A percentile compares a stretch with the other conserved stretches of the same genome.
phyloP scores from a whole-genome alignment of 805 yeast species.

The Wickerhamiella sergipiensis region DNA sequence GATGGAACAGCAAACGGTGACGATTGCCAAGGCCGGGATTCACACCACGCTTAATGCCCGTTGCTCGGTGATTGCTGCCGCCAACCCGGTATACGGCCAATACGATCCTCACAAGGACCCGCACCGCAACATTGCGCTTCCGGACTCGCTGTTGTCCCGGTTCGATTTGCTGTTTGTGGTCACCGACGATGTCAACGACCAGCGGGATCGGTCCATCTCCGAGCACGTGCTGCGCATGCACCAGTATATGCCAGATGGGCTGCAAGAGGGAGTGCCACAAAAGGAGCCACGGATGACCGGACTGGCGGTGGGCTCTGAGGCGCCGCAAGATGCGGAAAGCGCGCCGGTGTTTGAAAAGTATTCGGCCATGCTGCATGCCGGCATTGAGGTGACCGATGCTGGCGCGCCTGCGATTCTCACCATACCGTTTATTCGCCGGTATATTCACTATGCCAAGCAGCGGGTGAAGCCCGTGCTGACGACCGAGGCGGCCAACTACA shows the following conservation, averaged over 20 bases:
- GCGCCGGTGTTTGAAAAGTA: slow-evolving; percentile 63
- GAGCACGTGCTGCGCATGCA: slow-evolving; percentile 94
- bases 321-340: slow-evolving; percentile 32
- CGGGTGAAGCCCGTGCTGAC: slow-evolving; percentile 73
- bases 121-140: slow-evolving; percentile 89
- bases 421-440: slow-evolving; percentile 78
- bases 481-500: slow-evolving; percentile 61
- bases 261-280: slow-evolving; percentile 85
- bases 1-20: slow-evolving; percentile 98
- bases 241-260: slow-evolving; percentile 75
- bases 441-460: slow-evolving; percentile 85
- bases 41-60: slow-evolving; percentile 94
- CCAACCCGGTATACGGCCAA: slow-evolving; percentile 94
- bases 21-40: slow-evolving; percentile 96
- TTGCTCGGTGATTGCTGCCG: slow-evolving; percentile 95
- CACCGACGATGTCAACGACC: slow-evolving; percentile 84
- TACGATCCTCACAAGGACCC: slow-evolving; percentile 94
- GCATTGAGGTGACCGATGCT: slow-evolving; percentile 36
- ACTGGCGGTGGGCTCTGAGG: slow-evolving; percentile 62
- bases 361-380: slow-evolving; percentile 70
- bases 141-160: slow-evolving; percentile 92
- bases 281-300: slow-evolving; percentile 61
- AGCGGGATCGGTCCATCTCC: slow-evolving; percentile 71
- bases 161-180: slow-evolving; percentile 91
- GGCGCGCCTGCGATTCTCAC: slow-evolving; percentile 41